Evolutionary conservation across 2,329 filamentous ascomycete genomes (phyloP).

Genomic region (Claviceps africana): DNA sequence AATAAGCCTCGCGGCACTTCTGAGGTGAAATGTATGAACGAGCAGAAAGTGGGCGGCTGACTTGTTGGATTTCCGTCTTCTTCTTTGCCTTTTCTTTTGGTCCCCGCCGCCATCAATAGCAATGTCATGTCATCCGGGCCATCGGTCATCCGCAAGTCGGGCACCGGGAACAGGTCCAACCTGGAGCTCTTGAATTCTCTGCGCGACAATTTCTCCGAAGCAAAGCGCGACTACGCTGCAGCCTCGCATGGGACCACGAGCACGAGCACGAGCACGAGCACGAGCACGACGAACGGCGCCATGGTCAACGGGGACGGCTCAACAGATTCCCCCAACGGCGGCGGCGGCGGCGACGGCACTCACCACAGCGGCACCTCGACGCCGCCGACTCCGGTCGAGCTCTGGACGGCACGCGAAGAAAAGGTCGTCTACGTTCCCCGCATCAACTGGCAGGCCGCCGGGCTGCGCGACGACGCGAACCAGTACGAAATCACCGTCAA

Average conservation of each 20-base stretch:
- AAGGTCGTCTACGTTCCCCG: slow-evolving; percentile 61
- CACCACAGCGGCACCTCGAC: slow-evolving; percentile 15
- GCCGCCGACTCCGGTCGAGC: slow-evolving; percentile 17
- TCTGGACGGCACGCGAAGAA: slow-evolving; percentile 56
- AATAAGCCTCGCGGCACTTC: neutral
- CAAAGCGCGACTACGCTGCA: slow-evolving; percentile 47
- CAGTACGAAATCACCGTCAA: slow-evolving; percentile 95
- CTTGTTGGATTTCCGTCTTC: neutral
- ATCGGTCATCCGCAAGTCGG: slow-evolving; percentile 67
- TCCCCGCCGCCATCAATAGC: slow-evolving; percentile 18
- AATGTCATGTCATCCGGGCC: slow-evolving; percentile 80
- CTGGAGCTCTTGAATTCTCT: slow-evolving; percentile 83
- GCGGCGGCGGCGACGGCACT: slow-evolving; percentile 15
- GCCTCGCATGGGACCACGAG: slow-evolving; percentile 9
- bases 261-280: slow-evolving; percentile 6
- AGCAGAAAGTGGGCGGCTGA: neutral
- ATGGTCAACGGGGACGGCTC: slow-evolving; percentile 14
- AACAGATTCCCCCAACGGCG: slow-evolving; percentile 9
- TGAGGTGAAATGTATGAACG: neutral
- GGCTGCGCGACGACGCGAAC: slow-evolving; percentile 63
- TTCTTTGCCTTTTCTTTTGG: neutral
- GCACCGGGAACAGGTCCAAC: slow-evolving; percentile 65
- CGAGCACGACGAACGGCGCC: slow-evolving; percentile 15
- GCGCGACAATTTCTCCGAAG: slow-evolving; percentile 65
- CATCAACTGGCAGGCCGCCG: slow-evolving; percentile 56